Evolutionary conservation across 805 yeast species (phyloP), one percentile per base, ranked within the genome.

Genomic region (Ogataea sp.): DNA sequence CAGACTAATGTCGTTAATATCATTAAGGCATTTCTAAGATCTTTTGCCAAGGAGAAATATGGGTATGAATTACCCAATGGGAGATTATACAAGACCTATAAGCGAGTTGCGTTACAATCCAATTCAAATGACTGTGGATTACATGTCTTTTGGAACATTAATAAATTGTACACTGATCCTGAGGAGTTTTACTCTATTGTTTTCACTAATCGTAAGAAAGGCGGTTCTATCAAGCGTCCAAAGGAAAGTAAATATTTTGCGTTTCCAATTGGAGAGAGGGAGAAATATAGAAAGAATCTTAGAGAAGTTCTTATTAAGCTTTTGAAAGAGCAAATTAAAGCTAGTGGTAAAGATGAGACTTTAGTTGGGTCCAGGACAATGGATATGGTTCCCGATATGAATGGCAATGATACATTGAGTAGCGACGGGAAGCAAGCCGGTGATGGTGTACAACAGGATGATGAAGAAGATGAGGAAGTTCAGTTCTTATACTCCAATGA

Each of bases 81-180:
- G 5, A 68, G 65, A 32, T 73, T 89, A 18, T 57, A 36, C 6
- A 47, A 49, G 30, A 36, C 48, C 33, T 39, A 40, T 9, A 47
- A 55, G 18, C 53, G 64, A 5, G 93, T 87, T 0, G 96, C 97
- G 1, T 77, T 71, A 42, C 98, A 93, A 53, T 78, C 79, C 24
- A 93, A 93, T 56, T 78, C 80, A 61, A 85, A 88, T 54, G 98
- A 93, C 56, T 93, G 98, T 64, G 98, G 98, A 1, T 76, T 93
- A 17, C 96, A 85, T 61, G 84, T 90, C 2, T 80, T 93, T 14
- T 80, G 80, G 48, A 88, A 83, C 49, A 70, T 80, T 11, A 64
- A 67, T 41, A 75, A 71, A 45, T 79, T 85, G 59, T 64, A 81
- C 34, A 61, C 62, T 20, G 59, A 73, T 30, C 74, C 78, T 0